These are phyloP conservation scores for Jimgerdemannia lactiflua DNA, from an alignment of 192 early-diverging fungal species.

Conservation along the genomic window DNA sequence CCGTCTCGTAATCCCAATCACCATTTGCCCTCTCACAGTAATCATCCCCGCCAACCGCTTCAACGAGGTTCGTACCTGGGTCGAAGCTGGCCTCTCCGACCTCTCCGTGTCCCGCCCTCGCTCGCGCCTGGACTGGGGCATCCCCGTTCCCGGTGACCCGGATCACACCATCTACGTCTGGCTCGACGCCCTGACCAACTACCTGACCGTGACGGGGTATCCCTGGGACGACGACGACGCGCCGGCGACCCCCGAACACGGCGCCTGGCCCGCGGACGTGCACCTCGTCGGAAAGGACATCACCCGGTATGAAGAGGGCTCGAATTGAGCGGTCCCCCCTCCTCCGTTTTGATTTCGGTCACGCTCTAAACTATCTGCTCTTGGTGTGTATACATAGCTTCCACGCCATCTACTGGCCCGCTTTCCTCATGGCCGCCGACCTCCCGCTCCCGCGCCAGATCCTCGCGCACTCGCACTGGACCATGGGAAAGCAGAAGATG, in stretches of 20 bases:
- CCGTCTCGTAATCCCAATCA: too few relatives aligned
- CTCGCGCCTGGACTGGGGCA: slow-evolving; percentile 84
- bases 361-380: too few relatives aligned
- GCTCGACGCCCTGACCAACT: slow-evolving; percentile 95
- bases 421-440: slow-evolving; percentile 87
- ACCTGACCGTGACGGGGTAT: slow-evolving; percentile 84
- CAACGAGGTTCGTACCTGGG: slow-evolving; percentile 65
- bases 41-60: slow-evolving; percentile 64
- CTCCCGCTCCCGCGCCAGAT: slow-evolving; percentile 77
- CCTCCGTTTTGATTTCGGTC: too few relatives aligned
- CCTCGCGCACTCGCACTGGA: slow-evolving; percentile 95
- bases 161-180: slow-evolving; percentile 96
- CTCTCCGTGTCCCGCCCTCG: slow-evolving; percentile 84
- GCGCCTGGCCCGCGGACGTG: slow-evolving; percentile 65
- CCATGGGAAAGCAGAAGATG: slow-evolving; percentile 88
- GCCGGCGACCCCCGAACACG: neutral
- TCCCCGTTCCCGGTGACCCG: slow-evolving; percentile 83
- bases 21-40: too few relatives aligned
- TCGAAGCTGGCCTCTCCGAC: slow-evolving; percentile 60
- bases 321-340: neutral
- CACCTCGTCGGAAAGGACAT: slow-evolving; percentile 98
- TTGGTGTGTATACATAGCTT: slow-evolving; percentile 66
- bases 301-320: slow-evolving; percentile 47
- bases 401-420: slow-evolving; percentile 98
- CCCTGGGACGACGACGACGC: slow-evolving; percentile 53